Evolutionary conservation across 2,329 filamentous ascomycete genomes (phyloP).

Genomic region (Periconia sp.): DNA sequence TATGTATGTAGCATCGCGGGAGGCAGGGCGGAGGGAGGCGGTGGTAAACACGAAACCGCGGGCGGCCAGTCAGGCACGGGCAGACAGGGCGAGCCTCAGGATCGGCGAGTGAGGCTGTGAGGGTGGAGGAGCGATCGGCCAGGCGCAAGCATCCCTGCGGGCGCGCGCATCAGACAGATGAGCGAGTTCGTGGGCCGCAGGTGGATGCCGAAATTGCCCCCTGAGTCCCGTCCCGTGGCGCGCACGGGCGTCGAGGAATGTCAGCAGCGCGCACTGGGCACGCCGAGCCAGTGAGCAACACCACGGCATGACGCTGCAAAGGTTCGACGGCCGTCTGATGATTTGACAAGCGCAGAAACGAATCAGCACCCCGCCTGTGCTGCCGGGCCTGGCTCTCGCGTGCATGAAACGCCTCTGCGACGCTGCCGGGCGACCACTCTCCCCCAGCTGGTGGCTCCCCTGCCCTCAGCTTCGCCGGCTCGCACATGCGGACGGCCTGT

Average conservation of each 20-base stretch:
- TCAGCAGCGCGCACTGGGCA: constrained; percentile 2
- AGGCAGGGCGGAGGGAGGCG: no score
- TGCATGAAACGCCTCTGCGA: constrained; percentile 46
- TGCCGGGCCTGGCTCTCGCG: constrained; percentile 16
- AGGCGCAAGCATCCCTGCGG: constrained; percentile 28
- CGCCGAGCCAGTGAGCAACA: constrained; percentile 15
- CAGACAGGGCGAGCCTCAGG: constrained; percentile 20
- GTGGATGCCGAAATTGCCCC: constrained; percentile 37
- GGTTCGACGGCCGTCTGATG: constrained; percentile 40
- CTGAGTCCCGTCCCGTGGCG: constrained; percentile 23
- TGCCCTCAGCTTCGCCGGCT: constrained; percentile 9
- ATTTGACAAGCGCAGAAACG: constrained; percentile 39
- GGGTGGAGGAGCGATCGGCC: constrained; percentile 34
- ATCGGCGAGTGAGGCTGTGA: constrained; percentile 46
- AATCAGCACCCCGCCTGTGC: constrained; percentile 27
- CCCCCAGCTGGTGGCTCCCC: constrained; percentile 7
- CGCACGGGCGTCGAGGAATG: constrained; percentile 1
- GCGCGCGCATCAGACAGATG: constrained; percentile 39
- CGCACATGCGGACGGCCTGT: constrained; percentile 16
- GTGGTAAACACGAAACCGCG: constrained; percentile 11
- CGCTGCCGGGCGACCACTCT: constrained; percentile 20
- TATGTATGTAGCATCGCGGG: no score
- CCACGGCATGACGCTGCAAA: constrained; percentile 30
- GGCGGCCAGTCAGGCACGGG: constrained; percentile 6
- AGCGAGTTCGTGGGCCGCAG: constrained; percentile 29